Evolutionary conservation across 768 basidiomycete genomes (phyloP).

Genomic region (Boletus barrowsii): DNA sequence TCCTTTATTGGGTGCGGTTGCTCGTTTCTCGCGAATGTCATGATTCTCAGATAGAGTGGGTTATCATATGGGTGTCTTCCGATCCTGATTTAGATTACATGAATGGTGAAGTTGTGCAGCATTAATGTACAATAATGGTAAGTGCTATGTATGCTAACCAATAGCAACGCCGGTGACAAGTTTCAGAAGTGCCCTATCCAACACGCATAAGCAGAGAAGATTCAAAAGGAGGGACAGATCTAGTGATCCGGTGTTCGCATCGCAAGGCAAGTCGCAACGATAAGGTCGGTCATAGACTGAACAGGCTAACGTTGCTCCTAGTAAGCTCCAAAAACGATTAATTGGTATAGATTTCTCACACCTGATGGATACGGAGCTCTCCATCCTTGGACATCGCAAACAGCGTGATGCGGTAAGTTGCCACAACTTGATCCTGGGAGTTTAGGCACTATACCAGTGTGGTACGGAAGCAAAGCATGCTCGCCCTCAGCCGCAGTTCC

Average conservation of each 20-base stretch:
- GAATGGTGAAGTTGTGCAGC: background rate
- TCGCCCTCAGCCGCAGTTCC: too few species aligned
- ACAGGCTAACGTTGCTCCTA: conserved; percentile 13
- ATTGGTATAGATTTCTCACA: conserved; percentile 6
- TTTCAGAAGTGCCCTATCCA: background rate
- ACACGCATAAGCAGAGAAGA: background rate
- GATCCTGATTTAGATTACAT: background rate
- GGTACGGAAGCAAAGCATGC: too few species aligned
- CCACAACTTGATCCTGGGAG: conserved; percentile 21
- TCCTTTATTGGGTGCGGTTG: background rate
- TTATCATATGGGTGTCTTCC: background rate
- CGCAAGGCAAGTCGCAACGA: conserved; percentile 32
- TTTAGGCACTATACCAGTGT: conserved; percentile 21
- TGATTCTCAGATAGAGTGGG: background rate
- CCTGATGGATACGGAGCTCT: conserved; percentile 29
- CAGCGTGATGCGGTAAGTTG: conserved; percentile 29
- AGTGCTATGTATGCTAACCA: background rate
- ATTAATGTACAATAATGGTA: conserved; percentile 3
- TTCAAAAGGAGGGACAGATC: background rate
- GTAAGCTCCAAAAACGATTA: conserved; percentile 2
- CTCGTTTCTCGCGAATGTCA: background rate
- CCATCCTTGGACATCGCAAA: conserved; percentile 32
- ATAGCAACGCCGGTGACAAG: background rate
- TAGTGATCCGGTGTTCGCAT: conserved; percentile 31
- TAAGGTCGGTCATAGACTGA: conserved; percentile 25